Evolutionary conservation across 1,284 basidiomycete genomes (phyloP), one percentile per base, ranked within the genome.

Genomic region (Leccinum solheimii): DNA sequence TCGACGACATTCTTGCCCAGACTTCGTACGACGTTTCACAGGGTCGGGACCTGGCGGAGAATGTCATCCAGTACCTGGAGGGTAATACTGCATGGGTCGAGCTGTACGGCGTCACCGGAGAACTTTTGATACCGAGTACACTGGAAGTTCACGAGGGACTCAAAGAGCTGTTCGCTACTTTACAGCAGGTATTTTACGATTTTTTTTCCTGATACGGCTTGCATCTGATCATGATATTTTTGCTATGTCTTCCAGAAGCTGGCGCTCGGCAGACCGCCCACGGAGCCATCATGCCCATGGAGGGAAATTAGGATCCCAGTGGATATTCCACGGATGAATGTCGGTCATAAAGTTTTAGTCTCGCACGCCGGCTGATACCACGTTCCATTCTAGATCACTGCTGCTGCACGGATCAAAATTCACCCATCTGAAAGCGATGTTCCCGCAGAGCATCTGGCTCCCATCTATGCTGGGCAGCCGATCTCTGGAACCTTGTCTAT

Each of bases 261-360:
- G 23, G 65, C 66, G 6, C 55, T 50, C 40, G 64, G 62, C 54
- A 69, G 61, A 32, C 23, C 51, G 2, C 55, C 59, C 11, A 62
- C 60, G 48, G 61, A 60, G 16, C 61, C 58, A 11, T 26, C 52
- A 26, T 66, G 50, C 34, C 62, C 60, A 5, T 94, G 91, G 90
- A 80, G 84, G 55, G 83, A 88, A 64, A 83, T 94, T 45, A 81
- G 79, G 55, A 91, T 94, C 52, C 92, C 92, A 13, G 88, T 95
- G 3, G 93, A 94, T 69, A 80, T 95, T 50, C 92, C 93, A 2
- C 81, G 83, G 59, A 88, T 93, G 80, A 86, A 87, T 70, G 92
- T 91, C 62, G 75, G 87, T 78, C 34, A 45, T 11, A 43, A 36
- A 45, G 40, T 63, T 53, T 36, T 56, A 23, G 43, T 59, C 55